phyloP scores from a whole-genome alignment of 2,329 filamentous ascomycete genomes.

The Aspergillus pseudoterreus region DNA sequence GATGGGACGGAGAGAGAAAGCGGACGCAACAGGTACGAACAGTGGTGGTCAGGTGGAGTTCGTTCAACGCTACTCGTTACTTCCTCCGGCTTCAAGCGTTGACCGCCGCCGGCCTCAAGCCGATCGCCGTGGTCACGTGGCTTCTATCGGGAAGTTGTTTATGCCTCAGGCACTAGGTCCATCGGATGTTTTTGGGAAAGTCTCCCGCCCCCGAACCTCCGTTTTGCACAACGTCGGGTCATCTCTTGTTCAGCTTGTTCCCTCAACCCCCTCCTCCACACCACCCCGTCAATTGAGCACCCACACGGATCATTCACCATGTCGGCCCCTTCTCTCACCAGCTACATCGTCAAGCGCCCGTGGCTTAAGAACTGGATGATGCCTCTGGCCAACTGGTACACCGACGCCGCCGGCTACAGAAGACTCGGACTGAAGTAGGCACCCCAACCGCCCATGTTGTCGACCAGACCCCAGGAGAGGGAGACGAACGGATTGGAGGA shows the following conservation, averaged over 20 bases:
- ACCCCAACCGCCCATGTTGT: constrained; percentile 13
- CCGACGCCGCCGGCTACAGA: constrained; percentile 84
- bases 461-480: constrained; percentile 11
- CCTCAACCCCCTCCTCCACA: constrained; percentile 23
- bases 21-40: constrained; percentile 1
- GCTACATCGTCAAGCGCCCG: constrained; percentile 75
- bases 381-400: constrained; percentile 86
- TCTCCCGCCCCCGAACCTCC: constrained; percentile 30
- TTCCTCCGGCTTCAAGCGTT: constrained; percentile 8
- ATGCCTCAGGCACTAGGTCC: constrained; percentile 14
- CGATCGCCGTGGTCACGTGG: constrained; percentile 9
- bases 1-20: constrained; percentile 11
- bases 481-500: not conserved
- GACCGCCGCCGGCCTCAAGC: constrained; percentile 14
- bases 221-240: constrained; percentile 40
- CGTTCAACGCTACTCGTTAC: not conserved
- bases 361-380: constrained; percentile 76
- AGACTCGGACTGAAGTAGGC: constrained; percentile 83
- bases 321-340: constrained; percentile 69
- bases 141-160: not conserved
- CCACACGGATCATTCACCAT: constrained; percentile 47
- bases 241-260: constrained; percentile 31
- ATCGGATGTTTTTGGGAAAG: constrained; percentile 26
- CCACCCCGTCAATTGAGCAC: constrained; percentile 28
- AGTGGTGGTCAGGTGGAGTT: constrained; percentile 20